Conservation (phyloP, 768 basidiomycete species). For the Amanita thiersii region DNA sequence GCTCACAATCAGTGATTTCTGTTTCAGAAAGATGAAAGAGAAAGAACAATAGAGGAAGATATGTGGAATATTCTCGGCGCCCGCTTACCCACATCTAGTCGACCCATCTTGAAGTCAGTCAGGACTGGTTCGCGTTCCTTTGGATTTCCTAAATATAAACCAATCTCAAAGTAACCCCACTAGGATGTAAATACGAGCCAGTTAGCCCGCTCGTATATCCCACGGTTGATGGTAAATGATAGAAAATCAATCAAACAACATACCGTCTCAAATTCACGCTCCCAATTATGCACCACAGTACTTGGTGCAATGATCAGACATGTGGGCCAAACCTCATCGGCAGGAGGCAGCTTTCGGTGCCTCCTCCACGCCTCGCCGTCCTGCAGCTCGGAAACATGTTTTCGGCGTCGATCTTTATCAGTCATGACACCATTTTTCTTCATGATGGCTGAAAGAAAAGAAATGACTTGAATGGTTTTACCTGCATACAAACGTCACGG, state of each 20-base stretch:
- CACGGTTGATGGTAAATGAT: too few relatives aligned
- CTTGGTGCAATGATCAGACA: conserved; percentile 83
- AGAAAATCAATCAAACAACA: conserved; percentile 8
- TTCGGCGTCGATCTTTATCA: conserved; percentile 60
- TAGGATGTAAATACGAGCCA: conserved; percentile 18
- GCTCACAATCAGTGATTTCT: not conserved
- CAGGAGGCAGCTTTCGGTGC: conserved; percentile 46
- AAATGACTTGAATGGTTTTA: conserved; percentile 93
- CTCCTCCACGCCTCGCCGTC: conserved; percentile 48
- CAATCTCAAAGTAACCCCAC: conserved; percentile 96
- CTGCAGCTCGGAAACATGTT: conserved; percentile 60
- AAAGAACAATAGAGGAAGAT: not conserved
- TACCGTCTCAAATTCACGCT: conserved; percentile 79
- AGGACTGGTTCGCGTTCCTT: conserved; percentile 50
- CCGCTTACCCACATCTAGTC: conserved; percentile 73
- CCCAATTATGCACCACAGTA: conserved; percentile 84
- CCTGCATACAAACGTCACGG: conserved; percentile 30
- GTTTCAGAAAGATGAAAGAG: not conserved
- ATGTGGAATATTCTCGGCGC: not conserved
- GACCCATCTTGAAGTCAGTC: conserved; percentile 69
- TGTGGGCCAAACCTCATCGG: conserved; percentile 77
- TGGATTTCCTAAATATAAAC: conserved; percentile 49
- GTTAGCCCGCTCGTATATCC: too few relatives aligned
- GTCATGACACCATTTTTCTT: conserved; percentile 56
- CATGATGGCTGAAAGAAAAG: conserved; percentile 90